These are phyloP conservation scores for Drechslerella dactyloides DNA, from an alignment of 2,329 filamentous ascomycete genomes.

Conservation along the genomic window DNA sequence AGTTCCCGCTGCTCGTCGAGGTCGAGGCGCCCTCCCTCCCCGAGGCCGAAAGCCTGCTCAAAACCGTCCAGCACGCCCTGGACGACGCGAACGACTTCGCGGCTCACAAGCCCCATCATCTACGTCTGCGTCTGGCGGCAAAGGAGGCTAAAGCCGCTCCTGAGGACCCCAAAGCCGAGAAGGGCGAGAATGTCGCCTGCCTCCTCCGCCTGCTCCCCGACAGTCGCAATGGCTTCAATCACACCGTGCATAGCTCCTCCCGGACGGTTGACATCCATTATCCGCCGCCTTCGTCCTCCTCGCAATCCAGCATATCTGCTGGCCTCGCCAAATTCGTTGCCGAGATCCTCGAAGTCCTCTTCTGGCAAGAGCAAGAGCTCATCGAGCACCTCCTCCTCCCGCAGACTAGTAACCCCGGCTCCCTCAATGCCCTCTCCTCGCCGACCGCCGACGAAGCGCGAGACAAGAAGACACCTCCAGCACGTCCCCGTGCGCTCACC, in stretches of 20 bases:
- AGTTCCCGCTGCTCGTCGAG: conserved; percentile 83
- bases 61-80: conserved; percentile 81
- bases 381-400: conserved; percentile 73
- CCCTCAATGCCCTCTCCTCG: conserved; percentile 59
- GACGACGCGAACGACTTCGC: conserved; percentile 87
- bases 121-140: conserved; percentile 71
- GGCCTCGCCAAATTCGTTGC: conserved; percentile 78
- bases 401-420: conserved; percentile 63
- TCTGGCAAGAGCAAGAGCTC: conserved; percentile 85
- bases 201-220: conserved; percentile 72
- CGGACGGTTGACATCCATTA: conserved; percentile 80
- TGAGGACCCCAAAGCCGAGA: conserved; percentile 53
- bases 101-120: conserved; percentile 68
- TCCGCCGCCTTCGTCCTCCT: conserved; percentile 70
- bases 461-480: conserved; percentile 56
- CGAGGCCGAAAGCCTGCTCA: conserved; percentile 67
- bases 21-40: conserved; percentile 73
- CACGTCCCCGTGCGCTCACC: conserved; percentile 61
- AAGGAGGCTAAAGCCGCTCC: conserved; percentile 46
- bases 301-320: conserved; percentile 72
- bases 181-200: conserved; percentile 66
- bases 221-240: conserved; percentile 59
- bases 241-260: conserved; percentile 70
- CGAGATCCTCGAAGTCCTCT: conserved; percentile 75
- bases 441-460: conserved; percentile 55